Conservation (phyloP, 495 filamentous ascomycete species). For the Opeltia flavorubescens region DNA sequence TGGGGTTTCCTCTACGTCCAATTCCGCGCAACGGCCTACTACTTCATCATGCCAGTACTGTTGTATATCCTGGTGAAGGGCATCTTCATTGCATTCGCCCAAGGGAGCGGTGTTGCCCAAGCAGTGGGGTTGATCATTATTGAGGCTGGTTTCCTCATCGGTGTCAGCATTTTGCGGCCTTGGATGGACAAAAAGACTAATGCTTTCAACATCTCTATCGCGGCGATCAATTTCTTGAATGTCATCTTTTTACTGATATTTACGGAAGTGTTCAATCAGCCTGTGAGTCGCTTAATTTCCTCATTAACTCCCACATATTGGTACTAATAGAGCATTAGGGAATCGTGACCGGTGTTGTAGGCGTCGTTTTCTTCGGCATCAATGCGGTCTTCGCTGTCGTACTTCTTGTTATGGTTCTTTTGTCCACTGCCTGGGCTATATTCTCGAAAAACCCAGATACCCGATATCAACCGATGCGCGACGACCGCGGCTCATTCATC, state of each 20-base stretch:
- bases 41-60: slow-evolving; percentile 80
- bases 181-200: slow-evolving; percentile 99
- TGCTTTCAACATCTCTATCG: slow-evolving; percentile 89
- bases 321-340: slow-evolving; percentile 23
- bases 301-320: background rate
- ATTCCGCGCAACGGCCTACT: slow-evolving; percentile 92
- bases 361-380: slow-evolving; percentile 82
- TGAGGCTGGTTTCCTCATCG: slow-evolving; percentile 69
- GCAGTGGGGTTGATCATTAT: slow-evolving; percentile 76
- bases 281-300: slow-evolving; percentile 32
- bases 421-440: slow-evolving; percentile 70
- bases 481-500: slow-evolving; percentile 95
- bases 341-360: slow-evolving; percentile 84
- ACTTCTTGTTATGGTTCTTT: slow-evolving; percentile 73
- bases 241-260: slow-evolving; percentile 75
- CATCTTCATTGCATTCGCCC: slow-evolving; percentile 80
- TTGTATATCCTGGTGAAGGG: slow-evolving; percentile 71
- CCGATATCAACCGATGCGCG: slow-evolving; percentile 91
- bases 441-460: slow-evolving; percentile 91
- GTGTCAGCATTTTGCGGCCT: slow-evolving; percentile 64
- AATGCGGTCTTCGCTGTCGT: slow-evolving; percentile 82
- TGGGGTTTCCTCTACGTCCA: slow-evolving; percentile 99
- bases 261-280: slow-evolving; percentile 72
- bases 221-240: slow-evolving; percentile 80
- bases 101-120: slow-evolving; percentile 59